Evolutionary conservation across 179 eudicot genomes (phyloP).

Genomic region (Drosera spatulata): DNA sequence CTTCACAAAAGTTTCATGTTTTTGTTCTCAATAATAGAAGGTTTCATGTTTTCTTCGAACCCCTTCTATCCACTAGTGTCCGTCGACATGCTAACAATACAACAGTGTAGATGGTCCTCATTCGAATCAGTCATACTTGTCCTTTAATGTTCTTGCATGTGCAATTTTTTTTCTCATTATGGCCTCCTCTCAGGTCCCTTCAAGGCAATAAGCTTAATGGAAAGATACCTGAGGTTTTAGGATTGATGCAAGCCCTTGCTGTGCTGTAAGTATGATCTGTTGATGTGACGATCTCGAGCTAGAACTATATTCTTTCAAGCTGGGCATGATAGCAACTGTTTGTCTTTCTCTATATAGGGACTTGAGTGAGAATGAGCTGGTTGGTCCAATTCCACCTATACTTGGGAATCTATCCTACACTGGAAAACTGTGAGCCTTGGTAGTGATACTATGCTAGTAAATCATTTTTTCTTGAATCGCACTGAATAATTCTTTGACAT

Average conservation of each 20-base stretch:
- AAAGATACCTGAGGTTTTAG: conserved; percentile 57
- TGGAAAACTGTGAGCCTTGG: conserved; percentile 47
- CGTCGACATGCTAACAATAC: no score
- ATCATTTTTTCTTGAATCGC: not conserved
- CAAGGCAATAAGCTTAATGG: conserved; percentile 61
- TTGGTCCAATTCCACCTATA: conserved; percentile 61
- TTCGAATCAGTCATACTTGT: no score
- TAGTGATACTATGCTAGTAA: not conserved
- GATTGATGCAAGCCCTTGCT: conserved; percentile 73
- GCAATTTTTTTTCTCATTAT: not conserved
- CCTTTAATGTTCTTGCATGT: not conserved
- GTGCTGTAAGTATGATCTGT: conserved; percentile 36
- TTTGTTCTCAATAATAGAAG: no score
- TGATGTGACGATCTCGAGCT: no score
- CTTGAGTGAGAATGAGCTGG: conserved; percentile 55
- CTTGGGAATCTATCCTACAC: conserved; percentile 59
- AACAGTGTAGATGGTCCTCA: no score
- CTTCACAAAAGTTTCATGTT: no score
- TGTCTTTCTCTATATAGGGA: conserved; percentile 25
- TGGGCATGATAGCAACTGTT: not conserved
- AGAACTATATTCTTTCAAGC: no score
- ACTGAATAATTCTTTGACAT: not conserved
- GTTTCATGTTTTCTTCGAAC: no score
- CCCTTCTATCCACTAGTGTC: no score
- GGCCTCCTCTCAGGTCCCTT: conserved; percentile 28